Evolutionary conservation across 495 filamentous ascomycete species (phyloP), one percentile per base, ranked within the genome.

Genomic region (Chaetomium tenue): DNA sequence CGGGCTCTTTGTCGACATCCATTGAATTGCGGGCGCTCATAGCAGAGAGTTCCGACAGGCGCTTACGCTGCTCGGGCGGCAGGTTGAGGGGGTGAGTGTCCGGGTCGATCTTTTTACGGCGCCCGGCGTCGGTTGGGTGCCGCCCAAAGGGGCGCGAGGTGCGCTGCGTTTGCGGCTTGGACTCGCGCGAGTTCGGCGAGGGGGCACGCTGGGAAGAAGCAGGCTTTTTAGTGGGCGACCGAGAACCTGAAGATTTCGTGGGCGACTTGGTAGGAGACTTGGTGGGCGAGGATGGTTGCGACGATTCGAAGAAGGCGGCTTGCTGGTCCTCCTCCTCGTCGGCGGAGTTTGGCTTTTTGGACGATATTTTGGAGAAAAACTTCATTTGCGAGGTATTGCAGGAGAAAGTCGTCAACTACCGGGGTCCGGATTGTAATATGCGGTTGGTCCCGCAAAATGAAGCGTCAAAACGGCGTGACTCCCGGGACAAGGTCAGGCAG

Each of bases 81-180:
- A 93, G 85, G 72, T 97, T 96, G 56, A 96, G 82, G 42, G 92
- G 92, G 75, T 96, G 92, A 9, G 82, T 83, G 66, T 91, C 85
- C 56, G 82, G 82, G 71, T 91, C 89, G 76, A 83, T 79, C 62
- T 85, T 84, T 73, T 80, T 77, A 37, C 74, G 68, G 57, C 79
- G 74, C 26, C 70, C 70, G 40, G 75, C 68, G 37, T 80, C 78
- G 65, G 72, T 73, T 16, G 78, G 65, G 58, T 80, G 73, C 48
- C 76, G 73, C 66, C 72, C 68, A 58, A 74, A 78, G 63, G 72
- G 69, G 68, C 77, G 76, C 64, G 78, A 76, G 30, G 67, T 67
- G 59, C 74, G 76, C 52, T 73, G 71, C 70, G 76, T 71, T 30
- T 66, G 65, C 26, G 73, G 70, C 48, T 73, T 71, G 56, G 68